These are phyloP conservation scores for Sordaria brevicollis DNA, from an alignment of 495 filamentous ascomycete genomes.

Conservation along the genomic window DNA sequence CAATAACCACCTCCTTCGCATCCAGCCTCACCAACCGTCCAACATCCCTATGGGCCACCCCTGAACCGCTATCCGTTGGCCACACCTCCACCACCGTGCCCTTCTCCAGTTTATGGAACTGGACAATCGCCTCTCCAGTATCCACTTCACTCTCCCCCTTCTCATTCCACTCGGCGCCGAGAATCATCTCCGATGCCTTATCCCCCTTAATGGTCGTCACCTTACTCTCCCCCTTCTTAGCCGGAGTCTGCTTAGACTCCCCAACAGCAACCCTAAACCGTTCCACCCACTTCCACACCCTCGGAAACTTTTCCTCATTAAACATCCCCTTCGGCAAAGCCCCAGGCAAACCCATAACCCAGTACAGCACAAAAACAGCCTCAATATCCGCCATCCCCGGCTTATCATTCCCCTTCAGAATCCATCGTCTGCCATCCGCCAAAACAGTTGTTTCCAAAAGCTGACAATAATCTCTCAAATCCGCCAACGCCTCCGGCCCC, in stretches of 20 bases:
- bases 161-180: constrained; percentile 20
- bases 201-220: constrained; percentile 31
- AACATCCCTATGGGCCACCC: constrained; percentile 40
- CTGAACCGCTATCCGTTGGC: constrained; percentile 41
- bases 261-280: constrained; percentile 33
- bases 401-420: constrained; percentile 28
- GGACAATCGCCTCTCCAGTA: constrained; percentile 20
- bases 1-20: constrained; percentile 40
- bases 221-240: constrained; percentile 16
- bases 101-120: constrained; percentile 27
- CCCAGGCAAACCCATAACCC: constrained; percentile 40
- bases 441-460: constrained; percentile 45
- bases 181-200: constrained; percentile 35
- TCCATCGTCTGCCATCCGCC: constrained; percentile 47
- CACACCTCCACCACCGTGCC: constrained; percentile 41
- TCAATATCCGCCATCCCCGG: constrained; percentile 50
- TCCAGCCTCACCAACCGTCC: constrained; percentile 40
- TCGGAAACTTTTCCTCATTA: constrained; percentile 34
- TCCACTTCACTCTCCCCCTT: constrained; percentile 29
- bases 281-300: constrained; percentile 44
- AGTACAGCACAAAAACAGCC: constrained; percentile 50
- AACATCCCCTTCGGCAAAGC: constrained; percentile 32
- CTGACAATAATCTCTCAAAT: constrained; percentile 30
- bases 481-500: constrained; percentile 36
- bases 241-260: not conserved